A percentile compares a stretch with the other conserved stretches of the same genome.
These are phyloP conservation scores for Eimeria maxima DNA, from an alignment of 169 alveolate genomes.

Conservation along the genomic window DNA sequence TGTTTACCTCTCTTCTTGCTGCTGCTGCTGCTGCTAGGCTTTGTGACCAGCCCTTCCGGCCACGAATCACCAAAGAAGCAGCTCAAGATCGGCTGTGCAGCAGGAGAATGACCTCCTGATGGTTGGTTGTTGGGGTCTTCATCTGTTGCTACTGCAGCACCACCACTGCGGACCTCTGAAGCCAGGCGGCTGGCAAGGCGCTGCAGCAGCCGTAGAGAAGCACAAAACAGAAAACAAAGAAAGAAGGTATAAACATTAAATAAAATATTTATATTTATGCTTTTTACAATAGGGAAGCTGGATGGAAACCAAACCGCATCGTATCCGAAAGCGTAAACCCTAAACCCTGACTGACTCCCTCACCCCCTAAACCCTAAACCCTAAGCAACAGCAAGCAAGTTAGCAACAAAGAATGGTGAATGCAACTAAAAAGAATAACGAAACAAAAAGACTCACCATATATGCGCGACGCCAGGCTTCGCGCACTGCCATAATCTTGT, in stretches of 20 bases:
- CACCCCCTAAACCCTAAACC: neutral
- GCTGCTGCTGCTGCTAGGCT: conserved; percentile 27
- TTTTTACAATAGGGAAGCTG: neutral
- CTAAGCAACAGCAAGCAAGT: neutral
- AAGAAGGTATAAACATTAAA: neutral
- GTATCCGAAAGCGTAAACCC: neutral
- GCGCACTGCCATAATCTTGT: conserved; percentile 33
- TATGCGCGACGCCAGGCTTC: conserved; percentile 46
- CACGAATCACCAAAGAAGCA: conserved; percentile 30
- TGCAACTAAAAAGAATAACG: too few species aligned
- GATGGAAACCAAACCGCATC: neutral
- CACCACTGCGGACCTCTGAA: conserved; percentile 14
- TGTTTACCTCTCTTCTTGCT: neutral
- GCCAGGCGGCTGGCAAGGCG: conserved; percentile 17
- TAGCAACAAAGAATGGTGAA: too few species aligned
- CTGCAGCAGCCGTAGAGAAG: conserved; percentile 19
- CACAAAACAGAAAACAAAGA: neutral
- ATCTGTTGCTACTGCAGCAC: neutral
- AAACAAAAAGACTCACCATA: neutral
- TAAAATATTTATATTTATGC: neutral
- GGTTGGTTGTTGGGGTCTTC: neutral
- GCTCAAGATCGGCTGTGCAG: conserved; percentile 21
- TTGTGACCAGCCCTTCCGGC: conserved; percentile 17
- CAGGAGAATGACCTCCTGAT: neutral
- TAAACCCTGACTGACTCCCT: neutral